Evolutionary conservation across 75 land plant species (phyloP).

Genomic region (Cupressus sempervirens): DNA sequence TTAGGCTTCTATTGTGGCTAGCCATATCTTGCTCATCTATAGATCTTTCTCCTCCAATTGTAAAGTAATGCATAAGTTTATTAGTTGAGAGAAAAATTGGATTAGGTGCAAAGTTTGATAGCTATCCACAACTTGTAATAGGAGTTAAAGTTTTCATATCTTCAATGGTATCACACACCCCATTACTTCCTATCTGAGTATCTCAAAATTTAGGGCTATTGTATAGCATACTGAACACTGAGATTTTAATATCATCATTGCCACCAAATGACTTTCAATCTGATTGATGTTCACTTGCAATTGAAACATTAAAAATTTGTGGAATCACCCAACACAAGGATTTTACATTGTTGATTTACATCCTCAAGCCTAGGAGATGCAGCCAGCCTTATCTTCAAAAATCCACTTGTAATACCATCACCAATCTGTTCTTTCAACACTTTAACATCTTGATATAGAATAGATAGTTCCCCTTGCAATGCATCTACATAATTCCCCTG

Average conservation of each 20-base stretch:
- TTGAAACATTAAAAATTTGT: not conserved
- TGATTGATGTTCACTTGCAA: not conserved
- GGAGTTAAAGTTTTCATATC: not conserved
- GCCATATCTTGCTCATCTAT: not conserved
- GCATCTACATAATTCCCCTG: slow-evolving; percentile 65
- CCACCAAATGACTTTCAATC: not conserved
- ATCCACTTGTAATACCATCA: slow-evolving; percentile 9
- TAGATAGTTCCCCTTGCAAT: slow-evolving; percentile 79
- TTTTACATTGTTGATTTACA: not conserved
- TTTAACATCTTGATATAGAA: slow-evolving; percentile 68
- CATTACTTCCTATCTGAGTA: not conserved
- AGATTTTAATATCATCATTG: not conserved
- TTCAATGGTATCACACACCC: not conserved
- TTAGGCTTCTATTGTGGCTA: not conserved
- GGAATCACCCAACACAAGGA: not conserved
- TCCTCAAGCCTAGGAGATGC: not conserved
- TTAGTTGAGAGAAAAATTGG: not conserved
- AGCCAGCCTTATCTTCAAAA: not conserved
- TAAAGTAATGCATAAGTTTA: not conserved
- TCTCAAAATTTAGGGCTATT: not conserved
- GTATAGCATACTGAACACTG: not conserved
- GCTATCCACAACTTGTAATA: not conserved
- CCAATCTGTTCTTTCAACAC: slow-evolving; percentile 59
- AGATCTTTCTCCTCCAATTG: not conserved
- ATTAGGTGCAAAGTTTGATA: not conserved